Evolutionary conservation across 2,329 filamentous ascomycete genomes (phyloP).

Genomic region (Ophiostoma angusticollis): DNA sequence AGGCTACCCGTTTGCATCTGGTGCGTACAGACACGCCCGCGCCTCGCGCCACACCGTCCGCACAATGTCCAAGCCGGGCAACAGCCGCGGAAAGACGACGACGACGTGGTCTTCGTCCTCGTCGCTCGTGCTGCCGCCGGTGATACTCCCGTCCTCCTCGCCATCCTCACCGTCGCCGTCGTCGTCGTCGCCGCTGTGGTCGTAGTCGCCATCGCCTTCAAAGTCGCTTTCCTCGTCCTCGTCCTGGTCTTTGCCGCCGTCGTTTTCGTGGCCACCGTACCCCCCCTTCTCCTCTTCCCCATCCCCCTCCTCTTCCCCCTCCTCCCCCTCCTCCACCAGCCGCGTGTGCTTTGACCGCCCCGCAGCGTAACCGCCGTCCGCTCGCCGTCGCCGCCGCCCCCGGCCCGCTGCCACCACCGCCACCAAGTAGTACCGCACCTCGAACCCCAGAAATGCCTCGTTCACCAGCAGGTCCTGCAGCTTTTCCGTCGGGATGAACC

Average conservation of each 20-base stretch:
- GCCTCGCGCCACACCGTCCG: slow-evolving; percentile 86
- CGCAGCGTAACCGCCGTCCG: not conserved
- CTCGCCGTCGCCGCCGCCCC: not conserved
- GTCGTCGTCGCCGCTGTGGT: not conserved
- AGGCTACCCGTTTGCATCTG: not conserved
- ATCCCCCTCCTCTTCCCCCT: not conserved
- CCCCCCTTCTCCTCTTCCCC: not conserved
- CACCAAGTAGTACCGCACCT: slow-evolving; percentile 77
- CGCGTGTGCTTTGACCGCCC: not conserved
- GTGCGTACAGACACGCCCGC: slow-evolving; percentile 67
- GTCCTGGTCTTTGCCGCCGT: not conserved
- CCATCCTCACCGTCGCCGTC: not conserved
- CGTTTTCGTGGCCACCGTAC: not conserved
- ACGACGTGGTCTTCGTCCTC: slow-evolving; percentile 79
- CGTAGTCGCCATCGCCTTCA: not conserved
- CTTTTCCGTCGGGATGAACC: slow-evolving; percentile 74
- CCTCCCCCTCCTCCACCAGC: not conserved
- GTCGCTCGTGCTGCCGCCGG: slow-evolving; percentile 3
- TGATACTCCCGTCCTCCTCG: not conserved
- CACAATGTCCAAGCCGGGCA: slow-evolving; percentile 62
- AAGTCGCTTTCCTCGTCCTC: not conserved
- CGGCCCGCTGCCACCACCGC: slow-evolving; percentile 51
- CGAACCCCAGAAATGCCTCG: slow-evolving; percentile 87
- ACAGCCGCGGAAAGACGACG: slow-evolving; percentile 79
- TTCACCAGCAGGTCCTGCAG: slow-evolving; percentile 92